Evolutionary conservation across 1,139 yeast species (phyloP).

Genomic region (Kodamaea derodonti): DNA sequence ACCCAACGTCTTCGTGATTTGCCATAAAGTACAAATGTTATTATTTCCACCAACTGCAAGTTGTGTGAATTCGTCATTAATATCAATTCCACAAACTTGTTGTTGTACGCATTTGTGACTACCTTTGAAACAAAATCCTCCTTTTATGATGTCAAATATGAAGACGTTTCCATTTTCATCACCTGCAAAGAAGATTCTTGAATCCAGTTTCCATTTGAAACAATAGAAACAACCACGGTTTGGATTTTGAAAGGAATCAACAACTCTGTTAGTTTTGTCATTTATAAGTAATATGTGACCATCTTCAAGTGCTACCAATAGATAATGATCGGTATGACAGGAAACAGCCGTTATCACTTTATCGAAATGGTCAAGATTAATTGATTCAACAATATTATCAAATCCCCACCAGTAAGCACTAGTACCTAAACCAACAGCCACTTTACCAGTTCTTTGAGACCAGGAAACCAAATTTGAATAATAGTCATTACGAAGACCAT

Average conservation of each 20-base stretch:
- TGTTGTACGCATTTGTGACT: slow-evolving; percentile 53
- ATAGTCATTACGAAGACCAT: slow-evolving; percentile 73
- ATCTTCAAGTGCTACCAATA: slow-evolving; percentile 51
- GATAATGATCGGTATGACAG: slow-evolving; percentile 43
- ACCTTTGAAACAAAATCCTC: slow-evolving; percentile 11
- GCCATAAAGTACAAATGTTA: slow-evolving; percentile 67
- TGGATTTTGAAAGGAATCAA: slow-evolving; percentile 27
- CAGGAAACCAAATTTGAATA: slow-evolving; percentile 77
- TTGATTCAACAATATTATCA: slow-evolving; percentile 37
- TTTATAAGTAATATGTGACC: slow-evolving; percentile 26
- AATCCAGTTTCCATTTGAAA: slow-evolving; percentile 56
- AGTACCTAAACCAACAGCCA: slow-evolving; percentile 68
- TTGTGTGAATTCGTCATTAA: slow-evolving; percentile 44
- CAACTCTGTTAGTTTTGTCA: slow-evolving; percentile 12
- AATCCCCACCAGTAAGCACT: slow-evolving; percentile 68
- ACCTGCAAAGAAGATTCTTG: slow-evolving; percentile 53
- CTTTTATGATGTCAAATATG: slow-evolving; percentile 31
- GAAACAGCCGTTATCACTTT: slow-evolving; percentile 53
- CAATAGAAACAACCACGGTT: slow-evolving; percentile 49
- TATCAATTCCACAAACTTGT: slow-evolving; percentile 66
- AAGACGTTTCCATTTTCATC: slow-evolving; percentile 64
- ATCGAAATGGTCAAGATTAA: slow-evolving; percentile 26
- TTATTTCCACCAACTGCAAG: slow-evolving; percentile 75
- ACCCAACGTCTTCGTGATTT: slow-evolving; percentile 30
- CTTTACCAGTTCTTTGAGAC: slow-evolving; percentile 49